Base-by-base conservation (phyloP, 192 early-diverging fungal genomes). In the Coemansia sp. region DNA sequence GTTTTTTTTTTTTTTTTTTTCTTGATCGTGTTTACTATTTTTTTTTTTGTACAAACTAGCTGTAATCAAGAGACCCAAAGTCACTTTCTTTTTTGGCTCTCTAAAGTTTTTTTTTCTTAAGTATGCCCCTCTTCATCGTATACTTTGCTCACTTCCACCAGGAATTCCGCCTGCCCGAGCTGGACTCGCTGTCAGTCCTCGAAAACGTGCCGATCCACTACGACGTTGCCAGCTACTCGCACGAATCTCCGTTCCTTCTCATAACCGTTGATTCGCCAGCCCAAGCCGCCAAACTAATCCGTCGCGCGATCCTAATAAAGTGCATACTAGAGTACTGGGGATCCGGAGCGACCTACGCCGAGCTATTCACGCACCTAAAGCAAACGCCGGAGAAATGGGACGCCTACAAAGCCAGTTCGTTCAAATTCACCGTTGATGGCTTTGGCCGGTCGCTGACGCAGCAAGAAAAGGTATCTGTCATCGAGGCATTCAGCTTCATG, bases 401-500 rank as follows among this genome's bases (percentile, higher is more conserved):
- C 15, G 67, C 65, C 14, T 91, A 86, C 72, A 83, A 74, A 38
- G 17, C 77, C 10, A 63, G 66, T 4, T 87, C 91, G 11, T 95
- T 95, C 82, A 90, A 90, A 71, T 94, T 94, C 60, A 77, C 68
- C 0, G 89, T 97, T 4, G 85, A 88, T 6, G 86, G 87, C 10
- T 98, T 94, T 71, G 92, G 92, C 53, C 72, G 76, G 27, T 92
- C 94, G 32, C 86, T 92, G 58, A 71, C 89, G 27, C 77, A 85
- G n/a, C 70, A 86, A 40, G 85, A 94, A 60, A 93, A 97, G 74
- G 65, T 96, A 0, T 78, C 76, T 0, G 83, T 92, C 24, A 98
- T 99, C 42, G 86, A 99, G 51, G 80, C 84, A 0, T 96, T 97
- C 64, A 74, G 90, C 6, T 99, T 92, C 71, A 77, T 98, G n/a